These are phyloP conservation scores for Pinus albicaulis DNA, from an alignment of 75 land plant genomes.

Conservation along the genomic window DNA sequence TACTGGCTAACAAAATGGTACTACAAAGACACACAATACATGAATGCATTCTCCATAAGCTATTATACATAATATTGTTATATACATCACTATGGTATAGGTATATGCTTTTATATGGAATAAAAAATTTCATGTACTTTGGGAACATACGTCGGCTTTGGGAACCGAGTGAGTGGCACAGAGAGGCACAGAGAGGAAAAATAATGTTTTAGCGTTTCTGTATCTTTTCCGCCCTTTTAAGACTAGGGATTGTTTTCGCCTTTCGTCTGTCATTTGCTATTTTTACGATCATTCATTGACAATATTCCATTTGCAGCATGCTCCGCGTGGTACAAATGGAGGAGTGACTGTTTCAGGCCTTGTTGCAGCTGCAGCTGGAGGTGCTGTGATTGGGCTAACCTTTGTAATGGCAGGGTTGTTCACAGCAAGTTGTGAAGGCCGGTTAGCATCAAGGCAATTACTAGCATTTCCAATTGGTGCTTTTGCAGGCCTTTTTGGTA, in stretches of 20 bases:
- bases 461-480: conserved; percentile 68
- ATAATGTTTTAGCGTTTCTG: too few relatives aligned
- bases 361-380: conserved; percentile 79
- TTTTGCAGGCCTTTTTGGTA: conserved; percentile 70
- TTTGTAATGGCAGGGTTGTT: conserved; percentile 65
- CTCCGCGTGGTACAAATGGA: conserved; percentile 91
- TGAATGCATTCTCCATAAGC: too few relatives aligned
- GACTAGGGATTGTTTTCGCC: background rate
- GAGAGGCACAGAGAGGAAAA: too few relatives aligned
- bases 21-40: too few relatives aligned
- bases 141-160: too few relatives aligned
- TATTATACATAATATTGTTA: too few relatives aligned
- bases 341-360: conserved; percentile 76
- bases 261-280: background rate
- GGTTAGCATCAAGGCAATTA: conserved; percentile 45
- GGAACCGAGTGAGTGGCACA: too few relatives aligned
- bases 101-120: too few relatives aligned
- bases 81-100: too few relatives aligned
- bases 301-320: conserved; percentile 39
- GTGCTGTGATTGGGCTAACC: conserved; percentile 73
- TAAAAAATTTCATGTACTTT: too few relatives aligned
- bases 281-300: background rate
- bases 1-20: too few relatives aligned
- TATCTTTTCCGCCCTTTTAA: background rate
- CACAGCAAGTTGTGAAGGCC: conserved; percentile 46